These are phyloP conservation scores for Cytospora piceicola DNA, from an alignment of 2,329 filamentous ascomycete genomes.

Conservation along the genomic window DNA sequence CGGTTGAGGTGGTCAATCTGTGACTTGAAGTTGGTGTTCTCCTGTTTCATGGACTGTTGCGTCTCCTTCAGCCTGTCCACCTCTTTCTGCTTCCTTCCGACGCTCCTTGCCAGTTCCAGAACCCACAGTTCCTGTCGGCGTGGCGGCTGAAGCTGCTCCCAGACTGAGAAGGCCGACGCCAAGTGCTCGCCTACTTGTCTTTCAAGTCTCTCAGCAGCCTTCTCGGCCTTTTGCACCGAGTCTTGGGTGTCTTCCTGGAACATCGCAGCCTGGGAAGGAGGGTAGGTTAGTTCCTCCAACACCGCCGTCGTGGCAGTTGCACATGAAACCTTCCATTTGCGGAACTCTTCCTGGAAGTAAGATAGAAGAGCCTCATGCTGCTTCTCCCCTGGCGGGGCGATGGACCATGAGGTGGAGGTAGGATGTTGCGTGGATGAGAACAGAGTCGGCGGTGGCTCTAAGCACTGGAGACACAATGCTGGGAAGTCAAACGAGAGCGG, in stretches of 20 bases:
- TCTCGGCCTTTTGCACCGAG: slow-evolving; percentile 53
- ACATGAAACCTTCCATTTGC: slow-evolving; percentile 63
- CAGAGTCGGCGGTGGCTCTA: slow-evolving; percentile 79
- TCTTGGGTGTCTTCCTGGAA: slow-evolving; percentile 50
- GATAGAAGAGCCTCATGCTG: slow-evolving; percentile 74
- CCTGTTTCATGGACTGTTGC: slow-evolving; percentile 58
- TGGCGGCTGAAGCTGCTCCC: slow-evolving; percentile 65
- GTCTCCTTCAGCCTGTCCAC: slow-evolving; percentile 54
- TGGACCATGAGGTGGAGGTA: slow-evolving; percentile 78
- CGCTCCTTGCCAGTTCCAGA: slow-evolving; percentile 62
- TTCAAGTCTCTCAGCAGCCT: slow-evolving; percentile 63
- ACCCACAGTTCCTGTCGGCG: slow-evolving; percentile 64
- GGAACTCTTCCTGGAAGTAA: slow-evolving; percentile 70
- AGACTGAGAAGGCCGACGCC: slow-evolving; percentile 75
- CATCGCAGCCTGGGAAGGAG: slow-evolving; percentile 44
- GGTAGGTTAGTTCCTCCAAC: slow-evolving; percentile 56
- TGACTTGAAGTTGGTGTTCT: slow-evolving; percentile 58
- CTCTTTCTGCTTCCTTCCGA: slow-evolving; percentile 61
- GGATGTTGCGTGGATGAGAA: slow-evolving; percentile 81
- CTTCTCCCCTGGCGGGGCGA: slow-evolving; percentile 72
- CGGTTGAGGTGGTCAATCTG: slow-evolving; percentile 64
- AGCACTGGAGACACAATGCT: slow-evolving; percentile 77
- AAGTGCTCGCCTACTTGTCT: slow-evolving; percentile 75
- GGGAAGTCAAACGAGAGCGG: slow-evolving; percentile 85
- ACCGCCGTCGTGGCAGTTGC: slow-evolving; percentile 53